Percentiles rank a stretch among this genome's conserved stretches.
Evolutionary conservation across 208 protist genomes (phyloP).

Genomic region (Leishmania braziliensis): DNA sequence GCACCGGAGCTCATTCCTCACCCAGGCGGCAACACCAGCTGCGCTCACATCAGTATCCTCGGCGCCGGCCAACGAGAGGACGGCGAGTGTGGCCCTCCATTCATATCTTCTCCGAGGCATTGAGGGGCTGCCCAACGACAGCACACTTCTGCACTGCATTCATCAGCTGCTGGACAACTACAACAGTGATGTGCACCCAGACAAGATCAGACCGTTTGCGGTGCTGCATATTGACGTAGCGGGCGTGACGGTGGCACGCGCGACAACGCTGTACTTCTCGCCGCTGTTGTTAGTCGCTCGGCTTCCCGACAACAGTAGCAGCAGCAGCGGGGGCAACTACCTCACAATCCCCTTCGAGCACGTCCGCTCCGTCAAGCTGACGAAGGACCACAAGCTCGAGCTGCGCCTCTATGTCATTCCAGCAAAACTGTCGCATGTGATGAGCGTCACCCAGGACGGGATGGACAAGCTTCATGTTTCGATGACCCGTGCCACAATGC

Average conservation of each 20-base stretch:
- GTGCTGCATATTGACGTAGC: conserved; percentile 62
- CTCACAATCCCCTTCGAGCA: conserved; percentile 89
- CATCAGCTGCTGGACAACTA: conserved; percentile 68
- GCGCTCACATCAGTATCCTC: background rate
- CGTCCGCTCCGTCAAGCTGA: conserved; percentile 82
- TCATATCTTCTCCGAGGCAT: conserved; percentile 66
- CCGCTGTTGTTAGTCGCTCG: conserved; percentile 68
- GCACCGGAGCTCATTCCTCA: conserved; percentile 52
- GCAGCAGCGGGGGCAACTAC: conserved; percentile 59
- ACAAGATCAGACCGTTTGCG: conserved; percentile 48
- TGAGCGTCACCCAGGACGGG: conserved; percentile 40
- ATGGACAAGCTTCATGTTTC: conserved; percentile 68
- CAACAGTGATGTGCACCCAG: conserved; percentile 51
- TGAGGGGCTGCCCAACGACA: conserved; percentile 72
- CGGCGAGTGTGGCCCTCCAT: conserved; percentile 26
- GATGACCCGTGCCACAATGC: conserved; percentile 71
- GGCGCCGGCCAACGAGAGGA: background rate
- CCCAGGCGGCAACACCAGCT: conserved; percentile 12
- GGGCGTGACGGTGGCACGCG: conserved; percentile 55
- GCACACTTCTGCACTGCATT: conserved; percentile 67
- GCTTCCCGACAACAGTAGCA: conserved; percentile 46
- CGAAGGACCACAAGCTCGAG: conserved; percentile 69
- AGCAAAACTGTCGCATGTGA: conserved; percentile 53
- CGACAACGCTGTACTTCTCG: conserved; percentile 85
- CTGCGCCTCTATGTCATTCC: conserved; percentile 78